These are phyloP conservation scores for Dicorynia guianensis DNA, from an alignment of 306 rosid species.

Conservation along the genomic window DNA sequence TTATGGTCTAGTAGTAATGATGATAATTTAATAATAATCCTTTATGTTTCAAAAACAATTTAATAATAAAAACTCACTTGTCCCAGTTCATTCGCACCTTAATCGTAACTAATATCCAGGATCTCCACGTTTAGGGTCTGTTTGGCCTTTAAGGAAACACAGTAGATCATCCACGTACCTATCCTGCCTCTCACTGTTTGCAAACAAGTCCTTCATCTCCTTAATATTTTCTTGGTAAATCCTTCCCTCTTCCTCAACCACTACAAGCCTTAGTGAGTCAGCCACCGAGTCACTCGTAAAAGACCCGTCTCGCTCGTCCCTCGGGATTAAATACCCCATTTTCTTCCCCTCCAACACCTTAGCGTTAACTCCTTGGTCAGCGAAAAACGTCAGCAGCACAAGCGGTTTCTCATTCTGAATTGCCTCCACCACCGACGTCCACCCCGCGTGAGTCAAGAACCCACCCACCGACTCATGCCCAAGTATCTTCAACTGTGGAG, in stretches of 20 bases:
- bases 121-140: background rate
- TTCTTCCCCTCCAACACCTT: slow-evolving; percentile 42
- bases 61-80: background rate
- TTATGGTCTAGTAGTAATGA: no score
- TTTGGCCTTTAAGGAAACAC: slow-evolving; percentile 12
- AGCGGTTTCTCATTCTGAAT: slow-evolving; percentile 38
- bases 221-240: slow-evolving; percentile 37
- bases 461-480: slow-evolving; percentile 46
- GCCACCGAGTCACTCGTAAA: slow-evolving; percentile 39
- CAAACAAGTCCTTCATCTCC: slow-evolving; percentile 42
- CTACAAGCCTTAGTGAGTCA: slow-evolving; percentile 36
- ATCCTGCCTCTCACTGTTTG: slow-evolving; percentile 16
- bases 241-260: slow-evolving; percentile 38
- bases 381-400: slow-evolving; percentile 40
- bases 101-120: background rate
- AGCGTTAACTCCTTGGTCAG: slow-evolving; percentile 46
- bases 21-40: no score
- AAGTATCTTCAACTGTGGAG: slow-evolving; percentile 42
- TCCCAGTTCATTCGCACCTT: background rate
- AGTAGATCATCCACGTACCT: slow-evolving; percentile 27
- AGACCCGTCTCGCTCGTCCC: slow-evolving; percentile 42
- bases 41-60: no score
- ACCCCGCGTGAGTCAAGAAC: slow-evolving; percentile 49
- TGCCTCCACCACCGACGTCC: slow-evolving; percentile 52
- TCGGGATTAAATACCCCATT: slow-evolving; percentile 37